Conservation (phyloP, 192 early-diverging fungal genomes). For the Thoreauomyces humboldtii region DNA sequence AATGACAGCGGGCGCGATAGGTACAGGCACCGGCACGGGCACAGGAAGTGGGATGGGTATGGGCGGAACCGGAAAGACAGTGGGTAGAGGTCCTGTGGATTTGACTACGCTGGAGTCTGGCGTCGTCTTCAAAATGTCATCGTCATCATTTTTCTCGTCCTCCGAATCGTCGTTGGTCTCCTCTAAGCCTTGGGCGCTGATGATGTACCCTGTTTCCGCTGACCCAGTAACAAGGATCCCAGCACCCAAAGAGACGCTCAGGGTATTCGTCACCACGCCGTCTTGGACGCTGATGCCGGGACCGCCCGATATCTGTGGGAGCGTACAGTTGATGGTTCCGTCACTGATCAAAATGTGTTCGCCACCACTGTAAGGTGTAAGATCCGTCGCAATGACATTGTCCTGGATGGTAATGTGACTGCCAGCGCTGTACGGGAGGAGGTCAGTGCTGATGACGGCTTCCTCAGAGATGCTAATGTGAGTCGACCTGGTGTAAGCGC, state of each 20-base stretch:
- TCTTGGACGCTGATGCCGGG: background rate
- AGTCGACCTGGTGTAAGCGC: too few species aligned
- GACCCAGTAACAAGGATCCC: background rate
- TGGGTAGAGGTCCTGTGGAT: background rate
- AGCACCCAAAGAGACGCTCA: background rate
- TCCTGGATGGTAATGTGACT: background rate
- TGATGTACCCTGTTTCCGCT: background rate
- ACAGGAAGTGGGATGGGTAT: background rate
- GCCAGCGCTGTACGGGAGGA: background rate
- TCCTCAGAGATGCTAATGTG: background rate
- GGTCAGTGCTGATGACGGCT: background rate
- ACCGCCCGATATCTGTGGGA: background rate
- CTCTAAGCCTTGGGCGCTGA: background rate
- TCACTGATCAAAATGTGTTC: background rate
- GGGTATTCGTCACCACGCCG: background rate
- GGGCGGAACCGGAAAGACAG: background rate
- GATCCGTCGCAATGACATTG: background rate
- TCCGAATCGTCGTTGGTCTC: background rate
- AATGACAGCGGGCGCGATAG: background rate
- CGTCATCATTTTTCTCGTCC: background rate
- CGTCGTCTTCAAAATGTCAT: background rate
- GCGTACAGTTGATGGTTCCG: background rate
- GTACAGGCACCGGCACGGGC: background rate
- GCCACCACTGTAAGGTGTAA: background rate
- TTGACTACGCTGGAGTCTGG: background rate